Evolutionary conservation across 1,139 yeast species (phyloP), one percentile per base, ranked within the genome.

Genomic region (Debaryomyces subglobosus): DNA sequence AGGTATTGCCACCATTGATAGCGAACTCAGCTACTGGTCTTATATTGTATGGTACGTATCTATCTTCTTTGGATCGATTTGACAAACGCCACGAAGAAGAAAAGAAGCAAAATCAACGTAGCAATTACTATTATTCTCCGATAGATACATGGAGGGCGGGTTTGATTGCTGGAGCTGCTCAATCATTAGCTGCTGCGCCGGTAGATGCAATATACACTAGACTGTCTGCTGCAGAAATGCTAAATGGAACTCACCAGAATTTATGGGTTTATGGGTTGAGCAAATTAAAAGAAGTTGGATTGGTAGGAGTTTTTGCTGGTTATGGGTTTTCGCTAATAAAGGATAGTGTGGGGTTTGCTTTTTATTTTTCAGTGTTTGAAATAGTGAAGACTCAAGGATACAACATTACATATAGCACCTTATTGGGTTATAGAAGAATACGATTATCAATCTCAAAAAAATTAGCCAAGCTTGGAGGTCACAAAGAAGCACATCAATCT

Each of bases 101-200:
- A 8, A 44, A 43, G 27, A 40, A 33, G 10, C 21, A 21, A 7
- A 32, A 21, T 8, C 27, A 39, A 9, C 56, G 55, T 7, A 45
- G 47, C 6, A 53, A 49, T 10, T 51, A 59, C 20, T 55, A 61
- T 45, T 71, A 67, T 50, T 62, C 71, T 2, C 70, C 75, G 0
- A 37, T 62, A 6, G 91, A 87, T 59, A 84, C 95, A 0, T 82
- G 90, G 71, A 67, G 81, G 47, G 90, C 97, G 0, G 98, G 98
- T 0, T 84, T 85, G 50, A 57, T 89, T 0, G 97, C 97, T 0
- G 97, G 97, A 0, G 82, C 85, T 0, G 82, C 84, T 12, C 97
- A 94, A 59, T 87, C 96, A 15, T 69, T 89, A n/a, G 94, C 91
- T 1, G 96, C 97, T 1, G 96, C 97, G 1, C 98, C 98, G 0